phyloP scores from a whole-genome alignment of 2,329 filamentous ascomycete species.

The Aschersonia sp. region DNA sequence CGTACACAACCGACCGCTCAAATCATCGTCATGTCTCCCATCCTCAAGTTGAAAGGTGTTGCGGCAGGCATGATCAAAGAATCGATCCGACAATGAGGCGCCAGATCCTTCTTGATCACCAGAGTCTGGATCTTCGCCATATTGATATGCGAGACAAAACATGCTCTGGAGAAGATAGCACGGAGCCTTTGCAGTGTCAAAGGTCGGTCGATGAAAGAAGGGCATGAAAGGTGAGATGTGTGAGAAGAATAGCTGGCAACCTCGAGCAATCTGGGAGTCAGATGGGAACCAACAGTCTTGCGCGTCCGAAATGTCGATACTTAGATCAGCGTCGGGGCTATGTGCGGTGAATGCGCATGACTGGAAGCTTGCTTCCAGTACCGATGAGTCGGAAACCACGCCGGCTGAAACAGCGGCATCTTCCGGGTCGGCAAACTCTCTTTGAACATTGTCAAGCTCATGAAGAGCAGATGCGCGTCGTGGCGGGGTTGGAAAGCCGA shows the following conservation, averaged over 20 bases:
- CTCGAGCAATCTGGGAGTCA: slow-evolving; percentile 13
- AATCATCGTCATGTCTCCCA: slow-evolving; percentile 2
- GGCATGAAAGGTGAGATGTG: slow-evolving; percentile 21
- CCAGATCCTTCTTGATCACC: slow-evolving; percentile 12
- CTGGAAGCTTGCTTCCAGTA: too few species aligned
- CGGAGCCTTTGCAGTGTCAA: slow-evolving; percentile 12
- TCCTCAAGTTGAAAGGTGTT: slow-evolving; percentile 11
- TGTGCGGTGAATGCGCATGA: too few species aligned
- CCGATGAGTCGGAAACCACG: too few species aligned
- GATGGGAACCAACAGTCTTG: slow-evolving; percentile 16
- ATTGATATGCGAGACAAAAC: slow-evolving; percentile 21
- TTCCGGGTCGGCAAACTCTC: too few species aligned
- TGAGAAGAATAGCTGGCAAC: slow-evolving; percentile 19
- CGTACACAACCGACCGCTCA: slow-evolving; percentile 8
- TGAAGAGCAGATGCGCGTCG: too few species aligned
- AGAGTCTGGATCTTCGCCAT: slow-evolving; percentile 20
- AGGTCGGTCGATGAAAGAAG: slow-evolving; percentile 21
- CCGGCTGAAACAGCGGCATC: too few species aligned
- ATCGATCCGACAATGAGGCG: slow-evolving; percentile 14
- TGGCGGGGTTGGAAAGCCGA: too few species aligned
- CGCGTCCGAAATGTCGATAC: slow-evolving; percentile 6
- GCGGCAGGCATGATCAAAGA: slow-evolving; percentile 16
- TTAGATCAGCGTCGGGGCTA: slow-evolving; percentile 4
- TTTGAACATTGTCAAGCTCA: too few species aligned
- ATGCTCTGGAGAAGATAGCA: slow-evolving; percentile 18